Conservation (phyloP, 2,329 filamentous ascomycete genomes). For the Fusarium metavorans region DNA sequence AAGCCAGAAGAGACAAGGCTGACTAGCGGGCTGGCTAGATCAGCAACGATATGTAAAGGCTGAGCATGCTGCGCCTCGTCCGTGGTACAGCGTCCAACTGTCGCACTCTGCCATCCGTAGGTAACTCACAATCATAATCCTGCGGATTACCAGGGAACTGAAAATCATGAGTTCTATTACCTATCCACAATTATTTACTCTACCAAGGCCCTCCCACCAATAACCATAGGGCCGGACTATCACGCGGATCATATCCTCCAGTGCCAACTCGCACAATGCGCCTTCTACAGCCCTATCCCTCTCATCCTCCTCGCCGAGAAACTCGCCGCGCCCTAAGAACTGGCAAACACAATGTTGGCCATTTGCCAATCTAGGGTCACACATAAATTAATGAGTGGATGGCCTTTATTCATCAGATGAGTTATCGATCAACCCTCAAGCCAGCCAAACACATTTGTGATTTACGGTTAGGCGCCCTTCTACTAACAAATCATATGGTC, state of each 20-base stretch:
- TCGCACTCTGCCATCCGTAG: background rate
- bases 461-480: too few relatives aligned
- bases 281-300: background rate
- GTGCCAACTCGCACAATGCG: background rate
- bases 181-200: background rate
- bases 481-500: too few relatives aligned
- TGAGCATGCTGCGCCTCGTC: slow-evolving; percentile 28
- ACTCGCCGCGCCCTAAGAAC: background rate
- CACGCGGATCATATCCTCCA: background rate
- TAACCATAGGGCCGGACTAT: background rate
- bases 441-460: too few relatives aligned
- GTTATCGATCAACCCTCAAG: too few relatives aligned
- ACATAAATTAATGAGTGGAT: too few relatives aligned
- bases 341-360: background rate
- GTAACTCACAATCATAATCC: background rate
- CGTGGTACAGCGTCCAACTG: background rate
- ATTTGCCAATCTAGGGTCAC: background rate
- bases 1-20: slow-evolving; percentile 19
- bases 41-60: slow-evolving; percentile 2
- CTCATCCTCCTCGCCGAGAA: background rate
- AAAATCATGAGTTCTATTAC: background rate
- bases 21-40: slow-evolving; percentile 29
- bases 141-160: background rate
- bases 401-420: too few relatives aligned
- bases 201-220: background rate